phyloP scores from a whole-genome alignment of 169 alveolate genomes.

The Plasmodium yoelii region DNA sequence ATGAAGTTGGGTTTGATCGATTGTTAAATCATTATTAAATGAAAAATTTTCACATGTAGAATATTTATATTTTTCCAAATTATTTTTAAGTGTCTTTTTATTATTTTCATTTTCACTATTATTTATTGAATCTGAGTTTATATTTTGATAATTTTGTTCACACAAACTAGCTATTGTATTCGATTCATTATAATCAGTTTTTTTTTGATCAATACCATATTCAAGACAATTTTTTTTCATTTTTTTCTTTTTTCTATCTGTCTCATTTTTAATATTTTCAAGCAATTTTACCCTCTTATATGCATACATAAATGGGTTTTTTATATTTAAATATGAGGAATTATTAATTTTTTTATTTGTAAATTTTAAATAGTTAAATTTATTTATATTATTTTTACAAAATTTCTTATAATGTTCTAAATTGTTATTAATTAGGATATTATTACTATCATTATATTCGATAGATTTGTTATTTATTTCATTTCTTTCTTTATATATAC shows the following conservation, averaged over 20 bases:
- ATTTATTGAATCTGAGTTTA: not conserved
- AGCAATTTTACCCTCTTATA: conserved; percentile 33
- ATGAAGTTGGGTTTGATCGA: not conserved
- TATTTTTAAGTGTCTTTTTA: conserved; percentile 1
- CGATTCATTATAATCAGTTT: too few species aligned
- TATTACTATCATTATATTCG: not conserved
- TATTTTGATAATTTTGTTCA: too few species aligned
- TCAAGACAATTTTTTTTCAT: not conserved
- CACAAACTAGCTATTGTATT: too few species aligned
- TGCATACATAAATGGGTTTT: conserved; percentile 40
- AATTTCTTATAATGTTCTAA: conserved; percentile 4
- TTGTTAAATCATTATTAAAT: not conserved
- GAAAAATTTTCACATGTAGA: not conserved
- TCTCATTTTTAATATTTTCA: conserved; percentile 11
- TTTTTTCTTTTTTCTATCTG: not conserved
- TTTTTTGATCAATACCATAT: not conserved
- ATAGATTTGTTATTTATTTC: not conserved
- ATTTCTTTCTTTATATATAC: conserved; percentile 49
- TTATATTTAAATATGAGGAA: conserved; percentile 17
- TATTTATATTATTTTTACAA: not conserved
- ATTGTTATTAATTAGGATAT: not conserved
- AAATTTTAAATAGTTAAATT: not conserved
- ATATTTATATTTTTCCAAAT: conserved; percentile 7
- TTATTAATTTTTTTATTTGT: not conserved
- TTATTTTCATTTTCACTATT: conserved; percentile 5